These are phyloP conservation scores for Casuarina equisetifolia DNA, from an alignment of 306 rosid genomes.

Conservation along the genomic window DNA sequence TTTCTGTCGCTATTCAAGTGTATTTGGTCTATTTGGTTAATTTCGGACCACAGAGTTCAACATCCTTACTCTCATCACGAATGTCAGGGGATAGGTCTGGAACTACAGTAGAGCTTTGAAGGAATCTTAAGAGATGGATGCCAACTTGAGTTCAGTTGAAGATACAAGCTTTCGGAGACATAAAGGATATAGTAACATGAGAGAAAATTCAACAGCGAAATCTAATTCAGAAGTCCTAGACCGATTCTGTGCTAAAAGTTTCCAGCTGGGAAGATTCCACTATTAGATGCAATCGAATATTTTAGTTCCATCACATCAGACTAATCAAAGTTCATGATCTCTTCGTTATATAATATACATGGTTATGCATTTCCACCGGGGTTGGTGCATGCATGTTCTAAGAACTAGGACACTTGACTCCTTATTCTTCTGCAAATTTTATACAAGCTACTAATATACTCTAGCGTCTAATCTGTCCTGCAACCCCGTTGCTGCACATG, in stretches of 20 bases:
- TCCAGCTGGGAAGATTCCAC: conserved; percentile 32
- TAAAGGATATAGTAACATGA: background rate
- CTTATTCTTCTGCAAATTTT: background rate
- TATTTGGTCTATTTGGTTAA: background rate
- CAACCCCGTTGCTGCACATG: background rate
- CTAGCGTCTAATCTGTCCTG: background rate
- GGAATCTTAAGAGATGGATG: conserved; percentile 16
- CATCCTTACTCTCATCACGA: background rate
- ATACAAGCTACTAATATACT: background rate
- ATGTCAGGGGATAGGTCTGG: background rate
- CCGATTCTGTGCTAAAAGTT: conserved; percentile 16
- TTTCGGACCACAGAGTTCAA: background rate
- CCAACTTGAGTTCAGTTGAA: background rate
- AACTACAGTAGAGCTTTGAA: background rate
- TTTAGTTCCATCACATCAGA: conserved; percentile 10
- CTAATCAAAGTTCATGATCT: conserved; percentile 5
- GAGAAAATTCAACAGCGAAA: background rate
- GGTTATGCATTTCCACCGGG: background rate
- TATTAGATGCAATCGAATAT: background rate
- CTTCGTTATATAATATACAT: background rate
- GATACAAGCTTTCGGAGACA: background rate
- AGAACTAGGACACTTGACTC: background rate
- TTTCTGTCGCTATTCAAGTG: too few relatives aligned
- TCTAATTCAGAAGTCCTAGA: conserved; percentile 1
- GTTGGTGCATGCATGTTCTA: conserved; percentile 25